Conservation (phyloP, 495 filamentous ascomycete genomes). For the Neurospora sp. region DNA sequence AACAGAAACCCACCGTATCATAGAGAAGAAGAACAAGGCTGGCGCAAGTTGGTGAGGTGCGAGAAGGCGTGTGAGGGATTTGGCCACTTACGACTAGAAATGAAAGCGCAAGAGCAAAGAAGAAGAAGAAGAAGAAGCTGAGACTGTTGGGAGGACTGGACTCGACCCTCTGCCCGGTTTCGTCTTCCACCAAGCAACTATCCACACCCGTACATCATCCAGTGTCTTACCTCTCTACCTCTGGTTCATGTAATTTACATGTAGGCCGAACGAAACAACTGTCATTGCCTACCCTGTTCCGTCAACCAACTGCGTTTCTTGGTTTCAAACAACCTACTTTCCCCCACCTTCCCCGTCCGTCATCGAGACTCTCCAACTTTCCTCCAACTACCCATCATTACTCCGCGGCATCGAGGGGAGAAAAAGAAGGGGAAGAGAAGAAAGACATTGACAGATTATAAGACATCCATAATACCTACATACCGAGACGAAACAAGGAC, state of each 20-base stretch:
- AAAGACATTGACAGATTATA: background rate
- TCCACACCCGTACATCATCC: background rate
- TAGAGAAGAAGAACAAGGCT: background rate
- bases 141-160: background rate
- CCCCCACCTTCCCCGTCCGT: background rate
- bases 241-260: background rate
- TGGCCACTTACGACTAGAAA: background rate
- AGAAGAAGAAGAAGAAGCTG: background rate
- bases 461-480: background rate
- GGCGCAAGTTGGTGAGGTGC: background rate
- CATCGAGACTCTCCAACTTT: background rate
- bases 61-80: background rate
- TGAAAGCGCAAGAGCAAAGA: background rate
- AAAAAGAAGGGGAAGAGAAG: background rate
- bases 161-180: background rate
- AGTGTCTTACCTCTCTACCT: background rate
- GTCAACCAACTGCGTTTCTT: background rate
- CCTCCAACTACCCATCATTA: background rate
- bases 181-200: background rate
- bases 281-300: background rate
- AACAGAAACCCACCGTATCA: background rate
- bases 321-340: background rate
- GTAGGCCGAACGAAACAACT: background rate
- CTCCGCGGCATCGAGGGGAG: background rate
- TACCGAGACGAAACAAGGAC: background rate